Conservation (phyloP, 768 basidiomycete species). For the Clitopilus passeckerianus region DNA sequence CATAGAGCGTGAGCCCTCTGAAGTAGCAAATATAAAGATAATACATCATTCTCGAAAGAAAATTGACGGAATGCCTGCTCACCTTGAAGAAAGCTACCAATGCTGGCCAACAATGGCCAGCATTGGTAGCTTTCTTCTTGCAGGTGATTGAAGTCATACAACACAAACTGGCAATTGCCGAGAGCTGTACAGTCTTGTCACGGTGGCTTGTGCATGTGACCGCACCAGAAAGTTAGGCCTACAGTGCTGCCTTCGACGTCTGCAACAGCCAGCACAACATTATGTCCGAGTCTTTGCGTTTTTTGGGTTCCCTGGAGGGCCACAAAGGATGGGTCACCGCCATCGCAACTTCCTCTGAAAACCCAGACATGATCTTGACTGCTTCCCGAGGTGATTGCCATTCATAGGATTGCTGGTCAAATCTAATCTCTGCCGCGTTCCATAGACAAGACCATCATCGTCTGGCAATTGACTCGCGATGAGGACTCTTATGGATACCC, state of each 20-base stretch:
- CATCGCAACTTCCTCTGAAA: constrained; percentile 97
- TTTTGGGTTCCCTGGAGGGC: constrained; percentile 87
- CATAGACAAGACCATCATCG: constrained; percentile 98
- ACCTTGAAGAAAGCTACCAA: no score
- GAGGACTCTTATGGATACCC: constrained; percentile 92
- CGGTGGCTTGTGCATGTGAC: constrained; percentile 57
- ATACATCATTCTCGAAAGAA: constrained; percentile 27
- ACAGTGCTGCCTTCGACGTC: constrained; percentile 24
- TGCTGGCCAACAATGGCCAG: not conserved
- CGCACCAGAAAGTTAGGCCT: constrained; percentile 15
- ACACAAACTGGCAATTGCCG: constrained; percentile 23
- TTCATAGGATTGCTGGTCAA: not conserved
- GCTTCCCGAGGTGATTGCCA: constrained; percentile 82
- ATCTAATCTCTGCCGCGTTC: constrained; percentile 17
- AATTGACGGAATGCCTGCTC: not conserved
- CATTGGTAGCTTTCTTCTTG: not conserved
- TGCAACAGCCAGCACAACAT: constrained; percentile 27
- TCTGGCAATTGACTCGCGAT: constrained; percentile 96
- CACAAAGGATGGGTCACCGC: constrained; percentile 99
- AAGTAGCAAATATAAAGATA: constrained; percentile 82
- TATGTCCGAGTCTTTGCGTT: constrained; percentile 86
- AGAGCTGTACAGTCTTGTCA: constrained; percentile 58
- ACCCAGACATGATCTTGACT: constrained; percentile 98
- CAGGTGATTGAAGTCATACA: not conserved
- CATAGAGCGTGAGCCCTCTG: constrained; percentile 68